A percentile compares a stretch with the other conserved stretches of the same genome.
phyloP scores from a whole-genome alignment of 2,329 filamentous ascomycete species.

The Spiromastix sp. region DNA sequence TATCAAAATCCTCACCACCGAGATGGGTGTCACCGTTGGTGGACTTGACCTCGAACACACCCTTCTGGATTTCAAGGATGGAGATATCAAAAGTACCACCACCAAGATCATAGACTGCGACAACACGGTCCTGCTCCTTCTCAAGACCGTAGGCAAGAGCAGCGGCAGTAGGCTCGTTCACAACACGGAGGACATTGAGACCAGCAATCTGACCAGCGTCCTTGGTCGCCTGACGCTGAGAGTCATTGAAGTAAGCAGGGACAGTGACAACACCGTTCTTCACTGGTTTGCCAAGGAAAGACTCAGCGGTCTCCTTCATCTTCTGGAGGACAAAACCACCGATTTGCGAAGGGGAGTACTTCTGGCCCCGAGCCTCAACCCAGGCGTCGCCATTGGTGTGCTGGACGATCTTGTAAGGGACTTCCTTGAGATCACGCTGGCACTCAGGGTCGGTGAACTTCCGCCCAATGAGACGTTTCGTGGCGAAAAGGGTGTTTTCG shows the following conservation, averaged over 20 bases:
- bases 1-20: conserved; percentile 97
- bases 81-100: conserved; percentile 99
- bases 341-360: conserved; percentile 96
- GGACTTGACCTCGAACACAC: conserved; percentile 98
- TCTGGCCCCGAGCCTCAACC: conserved; percentile 86
- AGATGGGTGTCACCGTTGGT: conserved; percentile 98
- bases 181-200: conserved; percentile 91
- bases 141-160: conserved; percentile 93
- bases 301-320: conserved; percentile 98
- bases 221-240: conserved; percentile 95
- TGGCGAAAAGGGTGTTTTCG: conserved; percentile 96
- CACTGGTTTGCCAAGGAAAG: conserved; percentile 77
- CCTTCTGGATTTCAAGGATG: conserved; percentile 91
- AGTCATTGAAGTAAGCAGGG: conserved; percentile 97
- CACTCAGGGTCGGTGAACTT: conserved; percentile 93
- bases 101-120: conserved; percentile 95
- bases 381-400: conserved; percentile 94
- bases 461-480: conserved; percentile 95
- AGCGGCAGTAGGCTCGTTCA: conserved; percentile 95
- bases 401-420: conserved; percentile 97
- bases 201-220: conserved; percentile 94
- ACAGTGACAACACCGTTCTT: conserved; percentile 98
- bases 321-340: conserved; percentile 94
- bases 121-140: conserved; percentile 80
- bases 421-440: conserved; percentile 93